Evolutionary conservation across 768 basidiomycete species (phyloP).

Genomic region (Fomitopsis pulvina): DNA sequence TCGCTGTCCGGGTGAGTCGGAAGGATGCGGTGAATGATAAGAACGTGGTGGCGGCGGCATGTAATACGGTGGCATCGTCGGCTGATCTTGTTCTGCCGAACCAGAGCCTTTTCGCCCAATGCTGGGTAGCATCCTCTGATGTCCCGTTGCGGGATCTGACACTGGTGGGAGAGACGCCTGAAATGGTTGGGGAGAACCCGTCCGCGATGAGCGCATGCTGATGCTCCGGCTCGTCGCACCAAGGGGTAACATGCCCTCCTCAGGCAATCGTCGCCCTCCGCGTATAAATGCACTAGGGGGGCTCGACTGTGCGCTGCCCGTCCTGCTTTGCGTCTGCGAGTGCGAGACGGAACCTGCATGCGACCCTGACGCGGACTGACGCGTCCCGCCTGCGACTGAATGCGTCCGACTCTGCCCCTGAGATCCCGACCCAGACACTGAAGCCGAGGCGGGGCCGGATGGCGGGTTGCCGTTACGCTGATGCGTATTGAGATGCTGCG

Average conservation of each 20-base stretch:
- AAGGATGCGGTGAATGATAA: constrained; percentile 16
- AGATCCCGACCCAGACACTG: constrained; percentile 23
- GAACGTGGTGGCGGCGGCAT: constrained; percentile 8
- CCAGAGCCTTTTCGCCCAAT: not conserved
- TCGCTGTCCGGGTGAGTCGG: constrained; percentile 11
- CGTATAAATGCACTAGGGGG: constrained; percentile 33
- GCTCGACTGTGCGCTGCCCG: constrained; percentile 44
- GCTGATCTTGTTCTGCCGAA: not conserved
- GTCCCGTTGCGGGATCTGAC: constrained; percentile 6
- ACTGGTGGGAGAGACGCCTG: constrained; percentile 6
- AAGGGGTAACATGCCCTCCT: constrained; percentile 21
- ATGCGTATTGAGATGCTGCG: constrained; percentile 12
- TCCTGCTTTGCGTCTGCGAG: constrained; percentile 38
- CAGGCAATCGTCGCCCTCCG: constrained; percentile 35
- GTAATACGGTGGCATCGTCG: not conserved
- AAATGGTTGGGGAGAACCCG: constrained; percentile 13
- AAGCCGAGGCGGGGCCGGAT: constrained; percentile 14
- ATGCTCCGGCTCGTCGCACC: constrained; percentile 6
- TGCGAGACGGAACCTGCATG: constrained; percentile 33
- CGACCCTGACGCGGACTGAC: constrained; percentile 9
- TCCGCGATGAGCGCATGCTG: constrained; percentile 13
- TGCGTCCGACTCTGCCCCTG: constrained; percentile 34
- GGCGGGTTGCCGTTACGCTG: constrained; percentile 1
- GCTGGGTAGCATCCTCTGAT: not conserved
- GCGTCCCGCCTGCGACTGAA: constrained; percentile 12